Conservation (phyloP, 176 grass and related monocot species). For the Lolium multiflorum region DNA sequence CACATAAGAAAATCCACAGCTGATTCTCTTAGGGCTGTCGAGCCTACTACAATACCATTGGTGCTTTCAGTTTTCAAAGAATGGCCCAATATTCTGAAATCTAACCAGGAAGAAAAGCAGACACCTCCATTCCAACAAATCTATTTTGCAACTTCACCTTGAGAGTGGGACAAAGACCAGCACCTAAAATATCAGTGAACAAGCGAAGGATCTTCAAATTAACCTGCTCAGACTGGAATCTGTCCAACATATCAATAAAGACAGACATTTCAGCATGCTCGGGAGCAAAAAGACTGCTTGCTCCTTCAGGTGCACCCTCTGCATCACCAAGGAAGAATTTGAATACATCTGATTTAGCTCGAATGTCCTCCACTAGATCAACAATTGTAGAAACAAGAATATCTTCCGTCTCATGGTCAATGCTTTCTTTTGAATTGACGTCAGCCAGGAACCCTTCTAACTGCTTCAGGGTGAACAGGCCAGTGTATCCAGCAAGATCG, state of each 20-base stretch:
- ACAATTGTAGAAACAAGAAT: slow-evolving; percentile 63
- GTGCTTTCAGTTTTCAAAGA: slow-evolving; percentile 46
- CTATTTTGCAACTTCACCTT: slow-evolving; percentile 76
- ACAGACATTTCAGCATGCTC: slow-evolving; percentile 67
- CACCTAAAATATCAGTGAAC: slow-evolving; percentile 70
- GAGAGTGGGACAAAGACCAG: slow-evolving; percentile 67
- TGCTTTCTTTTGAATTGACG: slow-evolving; percentile 55
- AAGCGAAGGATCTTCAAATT: slow-evolving; percentile 88
- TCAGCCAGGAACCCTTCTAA: slow-evolving; percentile 74
- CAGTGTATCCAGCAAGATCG: slow-evolving; percentile 68
- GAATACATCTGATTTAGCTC: slow-evolving; percentile 62
- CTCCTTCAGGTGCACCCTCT: slow-evolving; percentile 59
- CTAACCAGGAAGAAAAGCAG: slow-evolving; percentile 77
- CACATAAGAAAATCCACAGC: slow-evolving; percentile 73
- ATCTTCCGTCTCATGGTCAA: slow-evolving; percentile 62
- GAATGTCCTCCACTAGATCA: slow-evolving; percentile 69
- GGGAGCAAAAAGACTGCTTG: slow-evolving; percentile 56
- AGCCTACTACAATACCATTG: slow-evolving; percentile 43
- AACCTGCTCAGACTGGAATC: slow-evolving; percentile 73
- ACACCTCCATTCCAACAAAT: slow-evolving; percentile 78
- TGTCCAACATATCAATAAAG: slow-evolving; percentile 76
- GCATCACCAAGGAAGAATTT: slow-evolving; percentile 79
- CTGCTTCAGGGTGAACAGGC: slow-evolving; percentile 83
- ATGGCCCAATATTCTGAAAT: slow-evolving; percentile 67
- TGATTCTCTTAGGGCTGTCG: slow-evolving; percentile 61